Evolutionary conservation across 768 basidiomycete genomes (phyloP).

Genomic region (Boletus sp.): DNA sequence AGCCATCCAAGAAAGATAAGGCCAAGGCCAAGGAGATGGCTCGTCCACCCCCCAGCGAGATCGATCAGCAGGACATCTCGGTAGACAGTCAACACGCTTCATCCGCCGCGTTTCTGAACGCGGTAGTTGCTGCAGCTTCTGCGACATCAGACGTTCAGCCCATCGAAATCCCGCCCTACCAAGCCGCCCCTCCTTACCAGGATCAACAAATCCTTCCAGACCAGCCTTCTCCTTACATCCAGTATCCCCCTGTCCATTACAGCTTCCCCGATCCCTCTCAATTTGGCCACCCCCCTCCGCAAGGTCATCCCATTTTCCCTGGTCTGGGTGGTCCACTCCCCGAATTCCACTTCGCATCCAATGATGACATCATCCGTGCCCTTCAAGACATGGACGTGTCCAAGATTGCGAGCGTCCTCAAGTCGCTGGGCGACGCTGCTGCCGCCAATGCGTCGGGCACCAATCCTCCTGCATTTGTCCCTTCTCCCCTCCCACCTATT

Average conservation of each 20-base stretch:
- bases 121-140: slow-evolving; percentile 65
- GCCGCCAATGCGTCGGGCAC: slow-evolving; percentile 37
- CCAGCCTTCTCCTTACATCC: slow-evolving; percentile 25
- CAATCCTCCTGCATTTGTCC: slow-evolving; percentile 20
- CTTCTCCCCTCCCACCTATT: slow-evolving; percentile 21
- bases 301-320: slow-evolving; percentile 29
- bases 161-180: slow-evolving; percentile 26
- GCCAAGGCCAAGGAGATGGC: slow-evolving; percentile 34
- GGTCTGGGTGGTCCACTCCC: slow-evolving; percentile 25
- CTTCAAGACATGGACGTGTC: slow-evolving; percentile 68
- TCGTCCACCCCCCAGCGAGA: slow-evolving; percentile 35
- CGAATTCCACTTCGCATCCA: slow-evolving; percentile 49
- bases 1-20: slow-evolving; percentile 31
- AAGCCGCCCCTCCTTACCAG: slow-evolving; percentile 34
- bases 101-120: slow-evolving; percentile 59
- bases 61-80: slow-evolving; percentile 20
- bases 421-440: slow-evolving; percentile 60
- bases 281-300: slow-evolving; percentile 26
- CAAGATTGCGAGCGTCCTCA: slow-evolving; percentile 66
- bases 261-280: slow-evolving; percentile 29
- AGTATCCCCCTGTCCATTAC: slow-evolving; percentile 32
- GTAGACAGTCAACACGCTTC: slow-evolving; percentile 43
- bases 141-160: slow-evolving; percentile 40
- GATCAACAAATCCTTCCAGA: slow-evolving; percentile 32
- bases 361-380: slow-evolving; percentile 71